Conservation (phyloP, 345 rosid species). For the Carallia pectinifolia region DNA sequence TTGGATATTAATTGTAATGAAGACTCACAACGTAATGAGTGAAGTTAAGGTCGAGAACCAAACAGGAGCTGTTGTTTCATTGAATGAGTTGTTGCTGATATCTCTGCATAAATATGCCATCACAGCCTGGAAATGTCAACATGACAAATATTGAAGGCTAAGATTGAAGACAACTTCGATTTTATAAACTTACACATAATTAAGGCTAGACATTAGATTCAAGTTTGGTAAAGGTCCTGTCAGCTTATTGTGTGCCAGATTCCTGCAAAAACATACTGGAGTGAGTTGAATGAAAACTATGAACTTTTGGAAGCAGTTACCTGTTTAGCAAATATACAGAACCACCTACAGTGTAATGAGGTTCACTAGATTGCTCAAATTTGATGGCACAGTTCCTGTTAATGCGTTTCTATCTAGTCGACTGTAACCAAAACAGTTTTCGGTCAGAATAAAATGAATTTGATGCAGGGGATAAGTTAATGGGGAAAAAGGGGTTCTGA, state of each 20-base stretch:
- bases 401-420: slow-evolving; percentile 89
- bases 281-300: not conserved
- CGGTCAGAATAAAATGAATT: slow-evolving; percentile 4
- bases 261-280: slow-evolving; percentile 41
- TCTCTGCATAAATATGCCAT: slow-evolving; percentile 50
- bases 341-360: slow-evolving; percentile 68
- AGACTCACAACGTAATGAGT: slow-evolving; percentile 73
- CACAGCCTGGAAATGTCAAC: slow-evolving; percentile 1
- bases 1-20: not conserved
- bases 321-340: too few species aligned
- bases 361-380: slow-evolving; percentile 70
- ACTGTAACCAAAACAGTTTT: slow-evolving; percentile 42
- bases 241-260: slow-evolving; percentile 76
- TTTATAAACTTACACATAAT: slow-evolving; percentile 57
- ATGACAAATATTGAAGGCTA: not conserved
- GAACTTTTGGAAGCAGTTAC: not conserved
- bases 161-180: not conserved
- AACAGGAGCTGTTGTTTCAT: slow-evolving; percentile 58
- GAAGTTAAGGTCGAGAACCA: slow-evolving; percentile 91
- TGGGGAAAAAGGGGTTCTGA: not conserved
- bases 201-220: slow-evolving; percentile 60
- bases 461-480: not conserved
- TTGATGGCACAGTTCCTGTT: slow-evolving; percentile 58
- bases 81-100: slow-evolving; percentile 81
- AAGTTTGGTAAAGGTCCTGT: slow-evolving; percentile 79